Conservation (phyloP, 2,329 filamentous ascomycete genomes). For the Aspergillus sp. region DNA sequence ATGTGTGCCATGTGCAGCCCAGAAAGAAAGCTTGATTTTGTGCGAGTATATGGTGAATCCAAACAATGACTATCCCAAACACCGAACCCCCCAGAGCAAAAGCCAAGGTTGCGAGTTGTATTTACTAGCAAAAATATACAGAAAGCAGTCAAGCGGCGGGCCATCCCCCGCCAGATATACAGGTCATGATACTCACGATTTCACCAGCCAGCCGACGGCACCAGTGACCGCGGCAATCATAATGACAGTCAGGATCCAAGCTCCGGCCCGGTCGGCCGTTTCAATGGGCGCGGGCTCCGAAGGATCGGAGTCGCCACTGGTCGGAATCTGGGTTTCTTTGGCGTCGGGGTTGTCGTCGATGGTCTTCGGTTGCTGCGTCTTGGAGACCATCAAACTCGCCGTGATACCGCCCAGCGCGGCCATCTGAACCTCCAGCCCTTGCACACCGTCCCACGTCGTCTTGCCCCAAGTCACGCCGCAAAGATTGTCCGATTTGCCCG, state of each 20-base stretch:
- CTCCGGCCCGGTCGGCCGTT: constrained; percentile 6
- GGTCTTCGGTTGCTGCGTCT: constrained; percentile 1
- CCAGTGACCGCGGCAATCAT: constrained; percentile 1
- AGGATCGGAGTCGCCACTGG: not conserved
- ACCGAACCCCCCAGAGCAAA: not conserved
- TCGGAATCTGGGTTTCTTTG: constrained; percentile 5
- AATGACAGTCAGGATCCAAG: constrained; percentile 7
- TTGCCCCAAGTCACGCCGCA: constrained; percentile 6
- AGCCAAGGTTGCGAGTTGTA: not conserved
- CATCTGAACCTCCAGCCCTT: constrained; percentile 9
- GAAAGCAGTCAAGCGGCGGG: not conserved
- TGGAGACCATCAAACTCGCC: constrained; percentile 6
- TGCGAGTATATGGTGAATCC: not conserved
- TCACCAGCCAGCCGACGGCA: constrained; percentile 8
- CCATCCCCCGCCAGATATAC: not conserved
- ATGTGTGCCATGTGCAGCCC: no score
- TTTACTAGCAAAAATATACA: not conserved
- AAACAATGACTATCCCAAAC: not conserved
- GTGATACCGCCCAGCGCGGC: constrained; percentile 8
- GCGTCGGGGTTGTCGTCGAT: constrained; percentile 5
- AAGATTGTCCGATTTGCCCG: constrained; percentile 36
- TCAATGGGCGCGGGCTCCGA: constrained; percentile 1
- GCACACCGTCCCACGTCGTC: not conserved
- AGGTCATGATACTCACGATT: not conserved
- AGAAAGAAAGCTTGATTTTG: no score